Evolutionary conservation across 1,284 basidiomycete species (phyloP), one percentile per base, ranked within the genome.

Genomic region (Rhodotorula sp.): DNA sequence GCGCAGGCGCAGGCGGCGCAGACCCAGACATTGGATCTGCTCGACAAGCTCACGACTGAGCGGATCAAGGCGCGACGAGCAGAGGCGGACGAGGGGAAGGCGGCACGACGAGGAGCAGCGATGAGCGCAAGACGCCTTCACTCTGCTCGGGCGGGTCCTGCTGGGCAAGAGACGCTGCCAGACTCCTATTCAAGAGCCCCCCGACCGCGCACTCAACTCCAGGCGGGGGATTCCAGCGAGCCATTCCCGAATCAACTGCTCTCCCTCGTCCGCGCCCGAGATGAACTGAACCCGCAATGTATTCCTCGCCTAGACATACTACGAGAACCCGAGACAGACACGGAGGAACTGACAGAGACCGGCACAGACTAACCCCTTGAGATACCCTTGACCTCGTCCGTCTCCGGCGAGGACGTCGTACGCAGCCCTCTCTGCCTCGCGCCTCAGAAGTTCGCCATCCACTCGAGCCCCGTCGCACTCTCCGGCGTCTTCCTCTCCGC

Each of bases 1-100:
- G 67, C 29, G 67, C 55, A 12, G 66, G 66, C 29, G 60, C 44
- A 12, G 60, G 61, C 0, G 53, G 37, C 25, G 21, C 44, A 10
- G 53, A 39, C 1, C 48, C 50, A 22, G 60, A 34, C 46, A 54
- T 67, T 15, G 17, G 5, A 7, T n/a, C n/a, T n/a, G n/a, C n/a
- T n/a, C n/a, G n/a, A n/a, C n/a, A n/a, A n/a, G n/a, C n/a, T n/a
- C n/a, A n/a, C n/a, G n/a, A n/a, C n/a, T n/a, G n/a, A n/a, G n/a
- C n/a, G n/a, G n/a, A n/a, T n/a, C n/a, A n/a, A n/a, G n/a, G n/a
- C n/a, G n/a, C n/a, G n/a, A n/a, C n/a, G n/a, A n/a, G n/a, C n/a
- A n/a, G n/a, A n/a, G n/a, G n/a, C n/a, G n/a, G n/a, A n/a, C n/a
- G 57, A 39, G 27, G 7, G 13, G 3, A 21, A 21, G 25, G n/a